Conservation (phyloP, 2,329 filamentous ascomycete genomes). For the Penicillium expansum region DNA sequence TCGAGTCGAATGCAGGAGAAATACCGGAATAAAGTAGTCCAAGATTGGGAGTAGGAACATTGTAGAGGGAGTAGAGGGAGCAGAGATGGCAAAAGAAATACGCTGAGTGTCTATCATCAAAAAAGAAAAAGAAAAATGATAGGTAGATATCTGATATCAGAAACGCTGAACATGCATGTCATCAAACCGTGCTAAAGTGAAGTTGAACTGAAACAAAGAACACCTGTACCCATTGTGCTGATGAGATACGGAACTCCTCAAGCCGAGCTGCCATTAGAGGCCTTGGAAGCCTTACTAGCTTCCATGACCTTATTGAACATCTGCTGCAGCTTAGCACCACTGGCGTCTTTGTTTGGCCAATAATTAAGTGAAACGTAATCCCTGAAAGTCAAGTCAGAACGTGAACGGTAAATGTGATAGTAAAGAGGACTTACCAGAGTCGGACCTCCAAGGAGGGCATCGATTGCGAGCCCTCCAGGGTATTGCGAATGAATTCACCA, state of each 20-base stretch:
- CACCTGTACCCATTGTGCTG: neutral
- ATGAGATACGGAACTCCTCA: neutral
- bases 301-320: constrained; percentile 41
- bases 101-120: constrained; percentile 4
- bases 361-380: constrained; percentile 45
- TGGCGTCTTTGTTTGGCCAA: constrained; percentile 48
- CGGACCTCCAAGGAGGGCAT: constrained; percentile 43
- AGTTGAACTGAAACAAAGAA: constrained; percentile 5
- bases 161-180: constrained; percentile 18
- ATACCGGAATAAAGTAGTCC: neutral
- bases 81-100: neutral
- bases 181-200: constrained; percentile 14
- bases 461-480: constrained; percentile 39
- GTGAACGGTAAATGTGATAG: neutral
- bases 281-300: constrained; percentile 28
- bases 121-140: neutral
- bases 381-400: constrained; percentile 35
- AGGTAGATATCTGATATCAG: constrained; percentile 6
- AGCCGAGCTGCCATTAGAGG: constrained; percentile 29
- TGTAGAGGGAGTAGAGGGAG: neutral
- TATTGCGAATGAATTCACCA: constrained; percentile 46
- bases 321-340: constrained; percentile 35
- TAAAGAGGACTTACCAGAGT: constrained; percentile 42
- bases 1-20: constrained; percentile 1
- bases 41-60: neutral